Base-by-base conservation (phyloP, 306 rosid species). In the Trifolium fragiferum region DNA sequence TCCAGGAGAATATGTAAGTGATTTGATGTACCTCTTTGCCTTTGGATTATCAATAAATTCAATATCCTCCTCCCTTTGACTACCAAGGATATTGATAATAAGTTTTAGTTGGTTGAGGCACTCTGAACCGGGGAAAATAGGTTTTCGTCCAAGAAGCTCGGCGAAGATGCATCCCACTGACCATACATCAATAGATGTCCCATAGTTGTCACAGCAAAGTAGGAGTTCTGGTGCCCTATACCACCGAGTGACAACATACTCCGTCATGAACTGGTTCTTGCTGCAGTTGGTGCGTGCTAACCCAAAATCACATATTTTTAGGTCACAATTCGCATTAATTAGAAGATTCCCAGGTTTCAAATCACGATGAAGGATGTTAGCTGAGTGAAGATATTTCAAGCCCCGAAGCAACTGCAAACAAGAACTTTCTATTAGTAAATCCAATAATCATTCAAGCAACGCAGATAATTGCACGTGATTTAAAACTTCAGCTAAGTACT, bases 241-340 rank as follows among this genome's bases (percentile, higher is more conserved):
- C 98, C 98, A 93, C 70, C 98, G 89, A 51, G 98, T 93, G 72
- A 93, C 98, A 14, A 93, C 98, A 60, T 93, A 93, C 84, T 93
- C 98, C 0, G 98, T 93, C 98, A 90, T 90, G 82, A 93, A 93
- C 86, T 93, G 93, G 79, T 86, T 88, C 82, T 90, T 90, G 55
- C 84, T 90, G 19, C 87, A 85, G 84, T 87, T 85, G 10, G 92
- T 88, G 55, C 98, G 92, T 59, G 98, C 98, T 35, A 93, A 84
- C 77, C 98, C 98, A 57, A 93, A 93, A 84, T 93, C 98, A 77
- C 97, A 93, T 84, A 93, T 93, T 74, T 93, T 93, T 10, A 93
- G 85, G 82, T 91, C 98, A 81, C 97, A 93, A 75, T 93, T 93
- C 20, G 97, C 98, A 54, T 91, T 93, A 65, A 93, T 84, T 57